Base-by-base conservation (phyloP, 2,329 filamentous ascomycete species). In the Tolypocladium ovalisporum region DNA sequence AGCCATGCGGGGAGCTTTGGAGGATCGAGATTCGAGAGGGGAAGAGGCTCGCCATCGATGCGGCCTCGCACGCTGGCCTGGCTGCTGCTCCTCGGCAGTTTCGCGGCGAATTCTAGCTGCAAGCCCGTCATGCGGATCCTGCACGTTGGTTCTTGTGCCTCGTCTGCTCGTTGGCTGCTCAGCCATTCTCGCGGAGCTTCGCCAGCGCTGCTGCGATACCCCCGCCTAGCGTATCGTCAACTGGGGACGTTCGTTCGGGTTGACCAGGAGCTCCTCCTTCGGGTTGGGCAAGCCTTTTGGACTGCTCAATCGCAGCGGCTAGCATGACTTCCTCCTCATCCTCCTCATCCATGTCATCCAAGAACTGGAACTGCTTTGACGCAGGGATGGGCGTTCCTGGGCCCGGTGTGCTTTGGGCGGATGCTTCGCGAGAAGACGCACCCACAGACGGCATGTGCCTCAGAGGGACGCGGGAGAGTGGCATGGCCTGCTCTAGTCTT, bases 161-260 rank as follows among this genome's bases (percentile, higher is more conserved):
- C 10, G 19, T 34, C 29, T n/a, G 27, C 44, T 51, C 12, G 27
- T 32, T 34, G 47, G 19, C 29, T 34, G 19, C 19, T 63, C 60
- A 71, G 52, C 65, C 67, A 17, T 62, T 63, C 56, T 84, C 73
- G 57, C 83, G 74, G 29, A 87, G 68, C 61, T 73, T 84, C 9
- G 83, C 83, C 59, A 87, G 66, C 19, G 84, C 84, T 36, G 81
- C 82, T 52, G 83, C 82, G 52, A 87, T 71, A 2, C 84, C 83
- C 52, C 77, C 81, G 59, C 77, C 77, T 6, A 87, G 70, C 36
- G 76, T 70, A 6, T 80, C 65, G 2, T 65, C 63, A n/a, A 42
- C 22, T n/a, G 17, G 15, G 13, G 32, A 10, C 24, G 51, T 62
- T 57, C 52, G 59, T 55, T 34, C 29, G 19, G 29, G 47, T 59